Evolutionary conservation across 2,329 filamentous ascomycete genomes (phyloP).

Genomic region (Blastomyces gilchristii): DNA sequence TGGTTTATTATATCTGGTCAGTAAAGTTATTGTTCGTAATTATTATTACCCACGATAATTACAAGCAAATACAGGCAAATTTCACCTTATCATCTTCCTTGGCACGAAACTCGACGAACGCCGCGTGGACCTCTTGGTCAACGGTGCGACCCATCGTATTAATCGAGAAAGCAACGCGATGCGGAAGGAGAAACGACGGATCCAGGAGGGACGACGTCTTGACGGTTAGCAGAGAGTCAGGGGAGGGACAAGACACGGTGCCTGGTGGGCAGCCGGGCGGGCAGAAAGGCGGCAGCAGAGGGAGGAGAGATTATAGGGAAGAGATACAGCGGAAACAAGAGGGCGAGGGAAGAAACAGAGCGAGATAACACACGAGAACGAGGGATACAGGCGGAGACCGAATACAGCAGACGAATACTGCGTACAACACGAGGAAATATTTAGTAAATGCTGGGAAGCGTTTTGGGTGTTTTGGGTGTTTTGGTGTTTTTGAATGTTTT

Average conservation of each 20-base stretch:
- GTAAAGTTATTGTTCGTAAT: slow-evolving; percentile 25
- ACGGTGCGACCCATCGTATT: slow-evolving; percentile 41
- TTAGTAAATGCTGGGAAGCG: not conserved
- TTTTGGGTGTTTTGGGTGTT: not conserved
- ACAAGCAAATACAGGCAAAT: slow-evolving; percentile 26
- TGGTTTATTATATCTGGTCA: slow-evolving; percentile 26
- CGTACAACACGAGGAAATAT: not conserved
- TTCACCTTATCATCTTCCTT: slow-evolving; percentile 43
- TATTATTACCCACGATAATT: slow-evolving; percentile 26
- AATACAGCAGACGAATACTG: not conserved
- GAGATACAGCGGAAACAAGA: not conserved
- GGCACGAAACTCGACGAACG: slow-evolving; percentile 45
- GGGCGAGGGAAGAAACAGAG: not conserved
- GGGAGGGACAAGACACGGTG: slow-evolving; percentile 17
- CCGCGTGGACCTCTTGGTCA: slow-evolving; percentile 44
- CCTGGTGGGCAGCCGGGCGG: not conserved
- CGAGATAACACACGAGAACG: not conserved
- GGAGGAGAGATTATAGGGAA: not conserved
- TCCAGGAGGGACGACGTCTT: slow-evolving; percentile 16
- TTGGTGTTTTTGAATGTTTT: not conserved
- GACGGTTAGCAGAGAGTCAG: slow-evolving; percentile 8
- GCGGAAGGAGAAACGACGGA: slow-evolving; percentile 18
- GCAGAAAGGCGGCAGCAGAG: not conserved
- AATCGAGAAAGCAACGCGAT: slow-evolving; percentile 12
- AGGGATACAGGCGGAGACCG: not conserved